Evolutionary conservation across 805 yeast species (phyloP), one percentile per base, ranked within the genome.

Genomic region (Suhomyces vadensis): DNA sequence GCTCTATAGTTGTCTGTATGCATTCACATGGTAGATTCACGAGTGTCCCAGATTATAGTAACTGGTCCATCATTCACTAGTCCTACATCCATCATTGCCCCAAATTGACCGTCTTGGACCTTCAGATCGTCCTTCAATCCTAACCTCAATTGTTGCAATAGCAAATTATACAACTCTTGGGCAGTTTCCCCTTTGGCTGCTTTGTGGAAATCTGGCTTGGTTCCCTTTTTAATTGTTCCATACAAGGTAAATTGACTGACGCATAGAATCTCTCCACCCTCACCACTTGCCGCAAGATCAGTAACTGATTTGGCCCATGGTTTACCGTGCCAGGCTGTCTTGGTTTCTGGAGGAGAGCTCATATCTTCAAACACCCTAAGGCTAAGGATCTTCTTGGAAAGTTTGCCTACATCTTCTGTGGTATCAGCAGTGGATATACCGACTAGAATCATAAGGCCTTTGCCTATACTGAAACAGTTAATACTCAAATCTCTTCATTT

Each of bases 61-160:
- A 87, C 89, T 0, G 98, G 98, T 1, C 98, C 98, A 56, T 92
- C 97, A 57, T 94, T 94, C 10, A 84, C 81, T 48, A 92, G 64
- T 1, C 77, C 77, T 11, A 95, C 97, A 50, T 88, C 95, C 99
- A 94, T 94, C 96, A 92, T 87, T 8, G 92, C 98, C 0, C 98
- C 99, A 61, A 94, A 94, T 43, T 79, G 73, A 2, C 99, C 99
- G 55, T 91, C 97, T 50, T 83, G 76, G 3, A 90, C 95, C 37
- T 78, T 79, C 24, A 20, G 24, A 0, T 74, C 81, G 1, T 71
- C 75, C 0, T 87, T 87, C 45, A 88, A 48, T n/a, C 77, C 78
- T 1, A 53, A 56, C 47, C 71, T 64, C 46, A 87, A 64, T 17
- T 69, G 58, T 2, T 43, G 39, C 43, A 87, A 61, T 47, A 88